A percentile compares a stretch with the other conserved stretches of the same genome.
Conservation (phyloP, 106 monocot genomes). For the Acorus gramineus region DNA sequence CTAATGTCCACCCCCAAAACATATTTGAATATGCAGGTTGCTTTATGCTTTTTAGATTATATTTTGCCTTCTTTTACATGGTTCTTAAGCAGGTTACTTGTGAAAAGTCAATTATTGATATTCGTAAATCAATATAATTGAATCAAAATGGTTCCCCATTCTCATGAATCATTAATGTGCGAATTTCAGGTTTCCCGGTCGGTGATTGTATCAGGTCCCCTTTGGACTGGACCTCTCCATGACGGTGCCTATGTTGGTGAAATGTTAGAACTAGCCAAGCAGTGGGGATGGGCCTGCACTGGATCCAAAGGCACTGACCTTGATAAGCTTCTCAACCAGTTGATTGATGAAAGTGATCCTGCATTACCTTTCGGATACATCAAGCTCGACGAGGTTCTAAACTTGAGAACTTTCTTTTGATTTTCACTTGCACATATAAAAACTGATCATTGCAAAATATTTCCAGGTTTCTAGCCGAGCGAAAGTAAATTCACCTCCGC, state of each 20-base stretch:
- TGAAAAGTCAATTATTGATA: too few species aligned
- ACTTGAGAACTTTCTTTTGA: not conserved
- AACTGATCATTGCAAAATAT: not conserved
- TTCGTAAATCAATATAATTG: too few species aligned
- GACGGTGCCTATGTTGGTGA: conserved; percentile 40
- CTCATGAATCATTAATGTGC: not conserved
- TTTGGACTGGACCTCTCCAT: conserved; percentile 97
- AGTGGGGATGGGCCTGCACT: conserved; percentile 72
- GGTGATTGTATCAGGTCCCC: conserved; percentile 66
- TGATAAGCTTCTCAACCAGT: conserved; percentile 52
- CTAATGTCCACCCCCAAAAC: too few species aligned
- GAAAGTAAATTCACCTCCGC: conserved; percentile 77
- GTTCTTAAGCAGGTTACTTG: too few species aligned
- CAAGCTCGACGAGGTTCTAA: conserved; percentile 75
- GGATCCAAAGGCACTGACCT: conserved; percentile 30
- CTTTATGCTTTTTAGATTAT: too few species aligned
- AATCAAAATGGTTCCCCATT: not conserved
- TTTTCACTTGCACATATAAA: not conserved
- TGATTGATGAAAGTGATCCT: conserved; percentile 81
- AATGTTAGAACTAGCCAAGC: conserved; percentile 73
- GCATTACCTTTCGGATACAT: conserved; percentile 76
- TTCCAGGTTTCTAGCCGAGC: conserved; percentile 65
- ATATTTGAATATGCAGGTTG: too few species aligned
- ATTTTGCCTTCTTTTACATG: too few species aligned
- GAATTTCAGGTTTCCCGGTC: conserved; percentile 36